A percentile compares a stretch with the other conserved stretches of the same genome.
phyloP scores from a whole-genome alignment of 2,329 filamentous ascomycete species.

The Hymenoscyphus occultus region DNA sequence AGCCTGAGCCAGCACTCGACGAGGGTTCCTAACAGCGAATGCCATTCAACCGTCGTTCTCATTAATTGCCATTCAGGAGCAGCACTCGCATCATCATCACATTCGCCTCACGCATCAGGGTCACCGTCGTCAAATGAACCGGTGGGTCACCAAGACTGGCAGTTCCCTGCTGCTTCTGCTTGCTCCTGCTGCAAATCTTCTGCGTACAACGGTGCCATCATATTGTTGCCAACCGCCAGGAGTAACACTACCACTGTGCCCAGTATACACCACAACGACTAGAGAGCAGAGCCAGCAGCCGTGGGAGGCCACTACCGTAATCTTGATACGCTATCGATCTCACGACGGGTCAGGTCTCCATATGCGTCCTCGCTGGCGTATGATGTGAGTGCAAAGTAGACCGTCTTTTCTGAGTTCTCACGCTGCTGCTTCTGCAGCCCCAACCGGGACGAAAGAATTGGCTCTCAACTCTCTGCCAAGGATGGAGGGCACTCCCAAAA shows the following conservation, averaged over 20 bases:
- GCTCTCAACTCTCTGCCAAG: not conserved
- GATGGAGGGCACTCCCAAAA: not conserved
- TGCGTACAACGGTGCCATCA: conserved; percentile 10
- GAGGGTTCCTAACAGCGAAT: conserved; percentile 9
- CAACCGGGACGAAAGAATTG: not conserved
- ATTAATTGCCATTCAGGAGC: not conserved
- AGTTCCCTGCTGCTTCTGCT: not conserved
- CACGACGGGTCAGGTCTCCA: not conserved
- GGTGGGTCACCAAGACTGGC: not conserved
- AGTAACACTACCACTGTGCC: conserved; percentile 1
- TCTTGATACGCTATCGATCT: not conserved
- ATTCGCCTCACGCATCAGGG: not conserved
- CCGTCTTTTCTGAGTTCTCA: not conserved
- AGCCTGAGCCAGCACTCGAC: not conserved
- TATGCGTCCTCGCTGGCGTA: not conserved
- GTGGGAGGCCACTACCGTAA: not conserved
- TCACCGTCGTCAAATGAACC: conserved; percentile 1
- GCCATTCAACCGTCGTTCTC: not conserved
- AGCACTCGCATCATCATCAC: not conserved
- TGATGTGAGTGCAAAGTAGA: not conserved
- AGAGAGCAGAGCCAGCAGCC: not conserved
- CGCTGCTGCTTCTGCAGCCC: conserved; percentile 3
- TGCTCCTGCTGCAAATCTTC: conserved; percentile 1
- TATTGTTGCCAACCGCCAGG: not conserved
- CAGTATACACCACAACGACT: not conserved